Evolutionary conservation across 352 stramenopile genomes (phyloP).

Genomic region (Pythium grandisporangium): DNA sequence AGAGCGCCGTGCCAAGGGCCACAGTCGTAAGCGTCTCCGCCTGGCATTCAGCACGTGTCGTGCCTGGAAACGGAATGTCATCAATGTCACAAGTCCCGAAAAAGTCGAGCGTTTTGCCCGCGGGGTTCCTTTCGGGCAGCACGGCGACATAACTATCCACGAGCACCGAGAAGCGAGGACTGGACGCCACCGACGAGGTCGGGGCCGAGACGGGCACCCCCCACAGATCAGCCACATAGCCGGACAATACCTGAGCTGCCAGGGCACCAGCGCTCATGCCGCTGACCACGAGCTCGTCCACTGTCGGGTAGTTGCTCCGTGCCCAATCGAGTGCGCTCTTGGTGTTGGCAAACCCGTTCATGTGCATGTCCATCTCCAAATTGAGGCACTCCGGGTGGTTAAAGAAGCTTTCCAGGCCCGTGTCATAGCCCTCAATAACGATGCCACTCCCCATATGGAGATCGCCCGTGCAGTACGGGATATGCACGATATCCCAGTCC

Average conservation of each 20-base stretch:
- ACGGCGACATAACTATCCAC: constrained; percentile 56
- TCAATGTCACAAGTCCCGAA: constrained; percentile 34
- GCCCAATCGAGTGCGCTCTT: constrained; percentile 10
- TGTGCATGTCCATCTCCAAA: constrained; percentile 19
- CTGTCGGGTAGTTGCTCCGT: constrained; percentile 8
- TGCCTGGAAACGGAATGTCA: constrained; percentile 18
- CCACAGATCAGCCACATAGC: constrained; percentile 39
- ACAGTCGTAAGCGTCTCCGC: constrained; percentile 22
- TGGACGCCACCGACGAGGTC: no score
- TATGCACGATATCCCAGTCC: constrained; percentile 61
- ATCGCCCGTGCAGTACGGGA: constrained; percentile 64
- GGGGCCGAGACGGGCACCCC: constrained; percentile 32
- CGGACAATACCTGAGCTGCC: constrained; percentile 30
- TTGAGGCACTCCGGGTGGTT: constrained; percentile 25
- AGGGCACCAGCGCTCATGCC: constrained; percentile 25
- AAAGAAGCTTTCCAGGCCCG: constrained; percentile 23
- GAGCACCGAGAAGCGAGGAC: constrained; percentile 32
- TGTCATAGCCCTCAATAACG: constrained; percentile 16
- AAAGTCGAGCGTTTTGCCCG: constrained; percentile 40
- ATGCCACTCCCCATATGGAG: constrained; percentile 35
- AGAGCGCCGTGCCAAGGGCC: constrained; percentile 30
- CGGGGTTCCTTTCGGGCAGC: constrained; percentile 22
- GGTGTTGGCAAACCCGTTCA: constrained; percentile 11
- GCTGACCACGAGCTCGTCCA: constrained; percentile 8
- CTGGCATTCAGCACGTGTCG: constrained; percentile 23